phyloP scores from a whole-genome alignment of 495 filamentous ascomycete genomes.

The Bryoglossum gracile region DNA sequence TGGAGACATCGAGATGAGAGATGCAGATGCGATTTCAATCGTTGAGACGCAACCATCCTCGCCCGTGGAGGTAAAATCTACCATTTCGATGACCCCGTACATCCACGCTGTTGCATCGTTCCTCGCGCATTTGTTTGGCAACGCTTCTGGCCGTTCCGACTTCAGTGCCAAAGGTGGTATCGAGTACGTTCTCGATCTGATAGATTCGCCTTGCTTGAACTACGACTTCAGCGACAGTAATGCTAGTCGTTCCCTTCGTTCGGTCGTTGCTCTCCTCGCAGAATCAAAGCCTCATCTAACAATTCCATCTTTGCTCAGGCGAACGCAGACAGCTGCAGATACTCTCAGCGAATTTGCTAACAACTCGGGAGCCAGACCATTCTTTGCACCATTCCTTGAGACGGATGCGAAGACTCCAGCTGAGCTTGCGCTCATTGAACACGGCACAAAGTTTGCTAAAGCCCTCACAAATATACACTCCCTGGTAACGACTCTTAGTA shows the following conservation, averaged over 20 bases:
- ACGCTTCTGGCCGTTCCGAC: slow-evolving; percentile 61
- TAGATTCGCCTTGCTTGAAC: slow-evolving; percentile 67
- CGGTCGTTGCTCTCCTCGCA: slow-evolving; percentile 69
- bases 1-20: slow-evolving; percentile 54
- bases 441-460: slow-evolving; percentile 70
- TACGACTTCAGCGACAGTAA: slow-evolving; percentile 63
- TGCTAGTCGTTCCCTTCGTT: slow-evolving; percentile 57
- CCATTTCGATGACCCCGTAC: slow-evolving; percentile 47
- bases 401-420: slow-evolving; percentile 27
- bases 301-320: slow-evolving; percentile 68
- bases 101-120: slow-evolving; percentile 70
- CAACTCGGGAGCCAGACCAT: slow-evolving; percentile 29
- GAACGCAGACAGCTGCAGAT: slow-evolving; percentile 61
- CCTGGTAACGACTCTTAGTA: slow-evolving; percentile 61
- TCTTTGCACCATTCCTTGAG: slow-evolving; percentile 55
- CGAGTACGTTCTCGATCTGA: slow-evolving; percentile 77
- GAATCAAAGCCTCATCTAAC: slow-evolving; percentile 79
- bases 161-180: slow-evolving; percentile 76
- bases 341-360: slow-evolving; percentile 52
- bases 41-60: slow-evolving; percentile 12
- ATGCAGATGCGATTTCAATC: slow-evolving; percentile 30
- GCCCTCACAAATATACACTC: slow-evolving; percentile 68
- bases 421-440: slow-evolving; percentile 33
- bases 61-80: background rate
- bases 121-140: slow-evolving; percentile 68